Evolutionary conservation across 2,329 filamentous ascomycete species (phyloP), one percentile per base, ranked within the genome.

Genomic region (Penicillium sclerotiorum): DNA sequence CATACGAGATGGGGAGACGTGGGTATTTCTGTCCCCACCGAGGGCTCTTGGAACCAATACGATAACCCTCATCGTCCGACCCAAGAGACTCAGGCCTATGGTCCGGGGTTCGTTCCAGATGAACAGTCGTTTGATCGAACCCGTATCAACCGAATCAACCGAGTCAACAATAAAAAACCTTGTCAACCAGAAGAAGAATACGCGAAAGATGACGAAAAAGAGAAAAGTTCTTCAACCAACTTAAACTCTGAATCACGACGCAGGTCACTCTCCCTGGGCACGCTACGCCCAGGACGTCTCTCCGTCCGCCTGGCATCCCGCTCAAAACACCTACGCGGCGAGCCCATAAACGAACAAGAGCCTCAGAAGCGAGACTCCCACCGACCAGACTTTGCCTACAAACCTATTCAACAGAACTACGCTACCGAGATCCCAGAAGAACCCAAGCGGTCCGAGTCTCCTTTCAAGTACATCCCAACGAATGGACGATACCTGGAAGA

Each of bases 1-100:
- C 69, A 74, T 47, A 53, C 71, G 43, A 61, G 71, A 48, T 73
- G 70, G 69, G 72, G 71, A 4, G 71, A 74, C 47, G 62, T 65
- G 28, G 46, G 58, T 21, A 73, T 73, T 28, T 67, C 67, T 1
- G 66, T 66, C 27, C 72, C 70, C 5, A 67, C 69, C 20, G 65
- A 68, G 28, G 69, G 69, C 3, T 67, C 70, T 32, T 73, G 70
- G 70, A 71, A 64, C 21, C 68, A 71, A 46, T 62, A 63, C 37
- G 52, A 68, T 7, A 62, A 64, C 41, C 61, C 62, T 18, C 61
- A 64, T 50, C 55, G 56, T n/a, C 38, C 50, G 8, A n/a, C 45
- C 11, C 52, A 45, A 8, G 39, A 55, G 5, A 56, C 45, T 11
- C 52, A 51, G 13, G 17, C 43, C 3, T 68, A 68, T 12, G 63